Percentiles rank a stretch among this genome's conserved stretches.
Evolutionary conservation across 169 alveolate genomes (phyloP).

Genomic region (Plasmodium ovale): DNA sequence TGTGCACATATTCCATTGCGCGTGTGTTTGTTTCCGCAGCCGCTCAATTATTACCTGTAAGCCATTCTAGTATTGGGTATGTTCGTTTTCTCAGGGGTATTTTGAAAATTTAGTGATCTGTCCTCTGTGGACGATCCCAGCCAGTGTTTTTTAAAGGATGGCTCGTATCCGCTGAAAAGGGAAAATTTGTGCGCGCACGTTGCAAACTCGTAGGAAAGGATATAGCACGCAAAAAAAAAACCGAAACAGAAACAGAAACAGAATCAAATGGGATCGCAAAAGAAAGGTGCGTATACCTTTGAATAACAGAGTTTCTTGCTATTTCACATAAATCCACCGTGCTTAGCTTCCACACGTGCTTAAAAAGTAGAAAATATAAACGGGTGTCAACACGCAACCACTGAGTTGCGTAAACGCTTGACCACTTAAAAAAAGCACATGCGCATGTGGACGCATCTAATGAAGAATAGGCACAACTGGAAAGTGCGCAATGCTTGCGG

Average conservation of each 20-base stretch:
- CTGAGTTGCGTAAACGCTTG: neutral
- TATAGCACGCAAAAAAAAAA: neutral
- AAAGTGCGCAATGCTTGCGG: too few species aligned
- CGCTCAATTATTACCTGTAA: constrained; percentile 33
- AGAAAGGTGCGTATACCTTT: constrained; percentile 79
- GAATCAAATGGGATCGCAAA: neutral
- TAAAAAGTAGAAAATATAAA: constrained; percentile 29
- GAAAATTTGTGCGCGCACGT: too few species aligned
- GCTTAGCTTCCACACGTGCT: constrained; percentile 90
- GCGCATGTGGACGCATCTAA: neutral
- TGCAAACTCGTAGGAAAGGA: too few species aligned
- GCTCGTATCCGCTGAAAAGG: constrained; percentile 78
- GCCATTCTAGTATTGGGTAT: constrained; percentile 53
- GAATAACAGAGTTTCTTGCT: constrained; percentile 93
- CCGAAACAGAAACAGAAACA: neutral
- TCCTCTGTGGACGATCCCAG: constrained; percentile 52
- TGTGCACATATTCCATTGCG: neutral
- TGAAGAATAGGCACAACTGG: neutral
- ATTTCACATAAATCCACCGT: constrained; percentile 93
- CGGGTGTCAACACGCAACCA: neutral
- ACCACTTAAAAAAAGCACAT: neutral
- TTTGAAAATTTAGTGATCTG: constrained; percentile 16
- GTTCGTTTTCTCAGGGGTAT: constrained; percentile 53
- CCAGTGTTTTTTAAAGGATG: constrained; percentile 84
- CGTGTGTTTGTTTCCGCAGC: neutral